Evolutionary conservation across 768 basidiomycete species (phyloP).

Genomic region (Lentinula raphanica): DNA sequence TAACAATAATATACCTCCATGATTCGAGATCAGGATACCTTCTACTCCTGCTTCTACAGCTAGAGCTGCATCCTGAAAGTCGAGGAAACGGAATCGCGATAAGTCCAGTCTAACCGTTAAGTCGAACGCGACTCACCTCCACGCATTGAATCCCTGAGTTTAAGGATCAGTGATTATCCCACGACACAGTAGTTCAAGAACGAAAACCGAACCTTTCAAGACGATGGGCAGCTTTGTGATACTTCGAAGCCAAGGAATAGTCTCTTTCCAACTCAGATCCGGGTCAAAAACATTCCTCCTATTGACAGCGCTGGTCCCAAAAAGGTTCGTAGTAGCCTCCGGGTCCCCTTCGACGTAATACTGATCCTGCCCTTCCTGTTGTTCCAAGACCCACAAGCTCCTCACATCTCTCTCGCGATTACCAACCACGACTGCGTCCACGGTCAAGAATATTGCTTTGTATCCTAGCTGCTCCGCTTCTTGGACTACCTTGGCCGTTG

Average conservation of each 20-base stretch:
- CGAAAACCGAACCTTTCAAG: conserved; percentile 44
- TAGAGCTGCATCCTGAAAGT: conserved; percentile 71
- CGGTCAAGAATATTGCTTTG: conserved; percentile 87
- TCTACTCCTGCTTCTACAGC: conserved; percentile 81
- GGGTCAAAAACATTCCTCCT: conserved; percentile 55
- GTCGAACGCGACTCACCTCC: conserved; percentile 37
- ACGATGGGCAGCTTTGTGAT: conserved; percentile 70
- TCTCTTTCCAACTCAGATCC: conserved; percentile 76
- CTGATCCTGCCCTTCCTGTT: conserved; percentile 38
- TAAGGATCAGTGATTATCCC: background rate
- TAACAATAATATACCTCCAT: conserved; percentile 62
- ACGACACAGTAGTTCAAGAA: background rate
- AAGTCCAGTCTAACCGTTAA: conserved; percentile 14
- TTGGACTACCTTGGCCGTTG: conserved; percentile 64
- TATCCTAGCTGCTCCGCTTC: conserved; percentile 75
- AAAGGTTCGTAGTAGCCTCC: conserved; percentile 28
- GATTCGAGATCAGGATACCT: conserved; percentile 86
- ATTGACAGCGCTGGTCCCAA: conserved; percentile 53
- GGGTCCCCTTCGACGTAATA: conserved; percentile 18
- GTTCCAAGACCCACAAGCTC: conserved; percentile 52
- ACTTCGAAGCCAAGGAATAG: conserved; percentile 70
- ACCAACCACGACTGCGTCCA: conserved; percentile 77
- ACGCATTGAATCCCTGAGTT: conserved; percentile 62
- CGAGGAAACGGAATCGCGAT: background rate
- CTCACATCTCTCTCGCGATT: conserved; percentile 75